Percentiles rank a stretch among this genome's conserved stretches.
These are phyloP conservation scores for Paulownia fortunei DNA, from an alignment of 257 asterid species.

Conservation along the genomic window DNA sequence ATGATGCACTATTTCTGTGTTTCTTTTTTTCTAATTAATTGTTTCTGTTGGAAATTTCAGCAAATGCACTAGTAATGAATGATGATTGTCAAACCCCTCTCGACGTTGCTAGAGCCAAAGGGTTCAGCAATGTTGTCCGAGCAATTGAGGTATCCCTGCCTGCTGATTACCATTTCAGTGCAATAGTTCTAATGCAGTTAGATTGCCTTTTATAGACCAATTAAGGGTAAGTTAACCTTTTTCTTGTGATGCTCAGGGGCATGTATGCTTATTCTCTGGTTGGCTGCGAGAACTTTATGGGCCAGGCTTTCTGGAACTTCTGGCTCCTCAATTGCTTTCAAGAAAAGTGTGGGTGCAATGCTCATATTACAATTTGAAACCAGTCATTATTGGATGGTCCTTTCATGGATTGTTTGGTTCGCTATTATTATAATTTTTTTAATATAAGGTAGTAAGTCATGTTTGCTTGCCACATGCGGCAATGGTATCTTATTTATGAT, in stretches of 20 bases:
- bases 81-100: constrained; percentile 95
- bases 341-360: constrained; percentile 81
- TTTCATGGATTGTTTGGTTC: constrained; percentile 11
- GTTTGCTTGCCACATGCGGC: constrained; percentile 14
- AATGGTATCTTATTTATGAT: background rate
- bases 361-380: constrained; percentile 11
- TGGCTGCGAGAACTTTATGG: constrained; percentile 86
- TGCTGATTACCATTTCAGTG: constrained; percentile 12
- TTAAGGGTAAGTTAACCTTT: constrained; percentile 8
- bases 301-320: constrained; percentile 79
- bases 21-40: constrained; percentile 19
- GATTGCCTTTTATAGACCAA: background rate
- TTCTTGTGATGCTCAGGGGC: constrained; percentile 55
- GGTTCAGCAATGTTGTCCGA: constrained; percentile 79
- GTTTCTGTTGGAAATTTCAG: constrained; percentile 48
- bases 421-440: background rate
- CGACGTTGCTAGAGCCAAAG: constrained; percentile 91
- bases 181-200: background rate
- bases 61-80: constrained; percentile 84
- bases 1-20: background rate
- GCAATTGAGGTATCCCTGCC: constrained; percentile 76
- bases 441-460: background rate
- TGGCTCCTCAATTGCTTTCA: constrained; percentile 86
- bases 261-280: constrained; percentile 90
- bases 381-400: background rate